Percentiles rank a stretch among this genome's conserved stretches.
Conservation (phyloP, 805 yeast species). For the Candida takata region DNA sequence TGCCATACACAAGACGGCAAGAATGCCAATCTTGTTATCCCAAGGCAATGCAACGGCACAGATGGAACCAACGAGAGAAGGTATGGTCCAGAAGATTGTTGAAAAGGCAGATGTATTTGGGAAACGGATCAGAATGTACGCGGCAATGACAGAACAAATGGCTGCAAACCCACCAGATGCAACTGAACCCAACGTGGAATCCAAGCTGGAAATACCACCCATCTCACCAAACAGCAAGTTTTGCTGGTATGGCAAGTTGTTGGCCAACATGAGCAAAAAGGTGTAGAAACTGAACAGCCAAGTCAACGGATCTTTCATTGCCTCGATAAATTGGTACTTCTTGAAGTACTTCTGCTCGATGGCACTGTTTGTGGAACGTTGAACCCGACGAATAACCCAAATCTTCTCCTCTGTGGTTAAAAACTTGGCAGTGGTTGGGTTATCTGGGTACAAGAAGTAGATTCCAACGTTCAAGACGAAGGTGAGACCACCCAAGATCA, state of each 20-base stretch:
- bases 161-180: constrained; percentile 46
- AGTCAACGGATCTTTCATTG: constrained; percentile 36
- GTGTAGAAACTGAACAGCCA: constrained; percentile 27
- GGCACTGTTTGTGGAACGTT: constrained; percentile 30
- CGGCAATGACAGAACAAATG: constrained; percentile 33
- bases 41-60: constrained; percentile 39
- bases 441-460: constrained; percentile 43
- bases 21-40: constrained; percentile 36
- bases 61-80: constrained; percentile 39
- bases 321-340: constrained; percentile 35
- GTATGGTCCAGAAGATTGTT: constrained; percentile 32
- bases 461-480: constrained; percentile 31
- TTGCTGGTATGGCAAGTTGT: constrained; percentile 47
- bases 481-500: constrained; percentile 51
- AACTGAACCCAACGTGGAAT: constrained; percentile 45
- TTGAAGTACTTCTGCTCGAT: constrained; percentile 40
- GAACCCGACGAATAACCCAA: constrained; percentile 39
- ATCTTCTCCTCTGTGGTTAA: constrained; percentile 43
- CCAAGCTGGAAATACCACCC: constrained; percentile 36
- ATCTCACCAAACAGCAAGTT: constrained; percentile 39
- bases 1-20: constrained; percentile 44
- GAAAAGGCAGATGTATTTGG: constrained; percentile 34
- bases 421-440: constrained; percentile 46
- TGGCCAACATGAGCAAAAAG: constrained; percentile 42
- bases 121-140: constrained; percentile 26